Evolutionary conservation across 106 monocot species (phyloP).

Genomic region (Acorus calamus): DNA sequence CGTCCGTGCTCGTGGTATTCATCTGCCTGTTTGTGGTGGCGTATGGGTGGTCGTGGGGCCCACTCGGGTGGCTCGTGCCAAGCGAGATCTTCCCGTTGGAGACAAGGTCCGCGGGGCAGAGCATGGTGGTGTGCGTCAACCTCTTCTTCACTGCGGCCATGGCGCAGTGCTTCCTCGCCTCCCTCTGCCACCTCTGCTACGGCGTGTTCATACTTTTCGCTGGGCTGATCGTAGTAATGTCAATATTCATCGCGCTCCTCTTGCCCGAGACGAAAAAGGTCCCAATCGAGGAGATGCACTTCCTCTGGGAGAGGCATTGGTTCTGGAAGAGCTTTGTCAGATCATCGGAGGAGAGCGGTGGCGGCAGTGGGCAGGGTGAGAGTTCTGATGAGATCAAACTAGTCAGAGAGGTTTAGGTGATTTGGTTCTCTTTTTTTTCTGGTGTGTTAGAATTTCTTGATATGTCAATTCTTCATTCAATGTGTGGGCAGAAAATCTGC

Average conservation of each 20-base stretch:
- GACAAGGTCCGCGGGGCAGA: conserved; percentile 41
- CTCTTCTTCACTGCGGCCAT: conserved; percentile 40
- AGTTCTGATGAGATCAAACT: too few species aligned
- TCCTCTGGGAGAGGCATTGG: conserved; percentile 28
- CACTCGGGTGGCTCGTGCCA: conserved; percentile 30
- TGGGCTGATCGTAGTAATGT: conserved; percentile 22
- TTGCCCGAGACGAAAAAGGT: conserved; percentile 43
- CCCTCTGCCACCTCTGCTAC: conserved; percentile 26
- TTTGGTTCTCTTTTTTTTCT: too few species aligned
- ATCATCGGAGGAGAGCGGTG: conserved; percentile 1
- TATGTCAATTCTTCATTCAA: too few species aligned
- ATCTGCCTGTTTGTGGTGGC: conserved; percentile 16
- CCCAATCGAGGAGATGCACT: conserved; percentile 29
- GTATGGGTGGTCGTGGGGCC: conserved; percentile 38
- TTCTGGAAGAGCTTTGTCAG: conserved; percentile 34
- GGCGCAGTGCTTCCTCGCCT: conserved; percentile 37
- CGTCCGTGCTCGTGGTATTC: conserved; percentile 17
- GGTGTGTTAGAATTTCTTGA: too few species aligned
- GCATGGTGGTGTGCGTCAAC: conserved; percentile 38
- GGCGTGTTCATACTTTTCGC: conserved; percentile 36
- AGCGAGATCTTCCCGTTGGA: conserved; percentile 34
- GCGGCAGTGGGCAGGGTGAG: neutral
- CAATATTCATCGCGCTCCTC: conserved; percentile 32
- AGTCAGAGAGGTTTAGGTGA: too few species aligned
- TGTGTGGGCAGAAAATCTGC: too few species aligned